Evolutionary conservation across 257 asterid genomes (phyloP), one percentile per base, ranked within the genome.

Genomic region (Solanum bukasovii): DNA sequence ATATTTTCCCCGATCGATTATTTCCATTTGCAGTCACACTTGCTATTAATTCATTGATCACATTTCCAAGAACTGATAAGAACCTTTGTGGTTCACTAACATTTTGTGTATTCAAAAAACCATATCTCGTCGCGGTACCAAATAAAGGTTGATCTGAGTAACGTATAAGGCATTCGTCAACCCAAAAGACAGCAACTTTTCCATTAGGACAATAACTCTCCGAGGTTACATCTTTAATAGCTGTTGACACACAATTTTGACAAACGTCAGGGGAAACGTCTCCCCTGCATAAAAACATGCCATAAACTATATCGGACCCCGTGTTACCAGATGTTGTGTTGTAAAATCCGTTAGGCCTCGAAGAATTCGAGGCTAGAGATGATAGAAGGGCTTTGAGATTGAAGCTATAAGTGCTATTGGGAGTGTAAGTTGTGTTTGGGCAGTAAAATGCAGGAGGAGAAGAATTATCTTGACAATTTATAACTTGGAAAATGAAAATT

Each of bases 251-350:
- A 5, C 91, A 91, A 3, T 33, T 27, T 13, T 75, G 42, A 85
- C 92, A 90, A 12, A 10, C 83, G 7, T n/a, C 9, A 0, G 25
- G 1, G 2, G 40, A 82, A 40, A 88, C 61, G 68, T 90, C 91
- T 29, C 89, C 91, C 12, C 91, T 88, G 34, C 92, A 91, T 52
- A 91, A 87, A 44, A 73, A 86, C 34, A 88, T 44, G 33, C 87
- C 91, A 11, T 89, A 52, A 18, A 33, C 86, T 16, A 33, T 56
- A 4, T 65, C 70, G 0, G 86, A 37, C 14, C 89, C 23, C 2
- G 18, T 33, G 8, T 49, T 7, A 12, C 86, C 93, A 2, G 11
- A 71, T 6, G 91, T 82, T 59, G 77, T 38, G 56, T 86, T 83
- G 68, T 59, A 75, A 70, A 89, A 89, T 72, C 90, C 87, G 3